Evolutionary conservation across 352 stramenopile species (phyloP), one percentile per base, ranked within the genome.

Genomic region (Thalassiosira pacifica): DNA sequence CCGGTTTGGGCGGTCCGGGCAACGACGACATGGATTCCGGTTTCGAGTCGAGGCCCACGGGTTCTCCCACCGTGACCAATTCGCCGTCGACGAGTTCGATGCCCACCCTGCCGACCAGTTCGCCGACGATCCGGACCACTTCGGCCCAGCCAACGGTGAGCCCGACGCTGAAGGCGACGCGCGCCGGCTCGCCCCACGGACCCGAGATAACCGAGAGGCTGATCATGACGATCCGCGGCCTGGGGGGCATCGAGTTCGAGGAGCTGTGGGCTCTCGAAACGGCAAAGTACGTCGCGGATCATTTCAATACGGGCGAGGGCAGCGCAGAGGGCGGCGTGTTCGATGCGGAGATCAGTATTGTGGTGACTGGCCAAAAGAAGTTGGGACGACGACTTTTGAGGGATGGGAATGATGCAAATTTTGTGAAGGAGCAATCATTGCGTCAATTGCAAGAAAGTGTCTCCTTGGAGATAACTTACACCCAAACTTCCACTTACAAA

Each of bases 401-500:
- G n/a, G n/a, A n/a, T n/a, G n/a, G n/a, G n/a, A n/a, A 48, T 48
- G 6, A 48, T 13, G 37, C 6, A 6, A 13, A 48, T 48, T 48
- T 48, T 13, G 13, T 48, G 6, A 48, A 48, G 37, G 6, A 13
- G 13, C 13, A 48, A 13, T 48, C 13, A 6, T 48, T 6, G 6
- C 6, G 6, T 48, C 37, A 48, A 48, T 48, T 48, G 6, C 6
- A 6, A 48, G 37, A 13, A 48, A 6, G 37, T 48, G 13, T 13
- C 37, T 48, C 37, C 13, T 6, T 48, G 13, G 32, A 57, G 34
- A n/a, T 70, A 5, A 27, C 32, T 26, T 72, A 72, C 37, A 72
- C 27, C 27, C 64, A 72, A 55, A 34, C 27, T 13, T 60, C 34
- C 37, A 22, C 37, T 8, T 76, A 76, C 48, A 65, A 63, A 40